Percentiles rank a stretch among this genome's conserved stretches.
Evolutionary conservation across 164 flowering plant species (phyloP).

Genomic region (Stephania yunnanensis): DNA sequence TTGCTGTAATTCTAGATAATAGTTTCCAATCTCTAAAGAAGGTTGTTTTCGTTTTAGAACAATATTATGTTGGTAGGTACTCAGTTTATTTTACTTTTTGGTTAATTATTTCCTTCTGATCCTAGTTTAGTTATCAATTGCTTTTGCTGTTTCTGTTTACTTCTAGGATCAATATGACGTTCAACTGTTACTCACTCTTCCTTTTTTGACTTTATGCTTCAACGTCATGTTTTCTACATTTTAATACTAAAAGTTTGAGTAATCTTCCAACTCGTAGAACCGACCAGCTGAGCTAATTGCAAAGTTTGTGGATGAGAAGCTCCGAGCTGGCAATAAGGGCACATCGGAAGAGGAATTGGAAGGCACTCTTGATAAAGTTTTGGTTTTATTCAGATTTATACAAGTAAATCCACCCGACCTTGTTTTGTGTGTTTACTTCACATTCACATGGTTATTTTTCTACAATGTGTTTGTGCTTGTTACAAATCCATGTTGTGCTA

Average conservation of each 20-base stretch:
- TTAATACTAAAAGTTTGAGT: neutral
- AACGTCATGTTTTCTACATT: neutral
- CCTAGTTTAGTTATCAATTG: neutral
- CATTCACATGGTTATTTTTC: neutral
- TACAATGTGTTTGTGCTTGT: neutral
- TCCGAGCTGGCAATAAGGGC: constrained; percentile 99
- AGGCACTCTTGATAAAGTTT: constrained; percentile 87
- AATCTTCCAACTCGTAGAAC: constrained; percentile 36
- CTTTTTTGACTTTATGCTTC: neutral
- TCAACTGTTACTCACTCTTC: neutral
- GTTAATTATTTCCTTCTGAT: neutral
- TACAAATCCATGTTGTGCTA: neutral
- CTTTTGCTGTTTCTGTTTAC: neutral
- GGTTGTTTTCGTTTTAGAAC: neutral
- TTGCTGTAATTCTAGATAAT: neutral
- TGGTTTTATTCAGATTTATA: constrained; percentile 94
- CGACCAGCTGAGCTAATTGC: constrained; percentile 98
- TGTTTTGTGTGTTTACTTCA: neutral
- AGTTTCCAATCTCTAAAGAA: neutral
- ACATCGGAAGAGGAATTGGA: constrained; percentile 98
- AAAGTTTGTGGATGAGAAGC: constrained; percentile 97
- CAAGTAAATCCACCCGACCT: constrained; percentile 49
- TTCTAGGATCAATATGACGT: no score
- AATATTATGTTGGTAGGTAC: neutral
- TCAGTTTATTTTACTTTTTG: neutral